Evolutionary conservation across 805 yeast species (phyloP), one percentile per base, ranked within the genome.

Genomic region (Zygoascus flipseniorum): DNA sequence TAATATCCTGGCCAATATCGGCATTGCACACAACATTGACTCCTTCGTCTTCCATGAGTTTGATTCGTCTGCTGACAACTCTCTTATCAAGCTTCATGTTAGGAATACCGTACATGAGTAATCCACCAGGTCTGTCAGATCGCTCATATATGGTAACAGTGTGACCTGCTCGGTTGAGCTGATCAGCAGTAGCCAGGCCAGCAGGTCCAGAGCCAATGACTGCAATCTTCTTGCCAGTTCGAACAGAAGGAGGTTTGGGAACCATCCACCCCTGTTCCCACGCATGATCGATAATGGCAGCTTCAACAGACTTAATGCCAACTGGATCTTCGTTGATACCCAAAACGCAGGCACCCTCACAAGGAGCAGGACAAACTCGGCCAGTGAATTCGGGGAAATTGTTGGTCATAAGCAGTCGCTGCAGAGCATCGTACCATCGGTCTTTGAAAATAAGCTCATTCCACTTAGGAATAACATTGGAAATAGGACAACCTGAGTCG

Each of bases 351-450:
- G 98, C 96, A 63, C 97, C 97, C 71, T 90, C 95, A 76, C 99
- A 92, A 59, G 99, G 99, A 56, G 98, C 98, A 20, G 99, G 99
- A 74, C 99, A 92, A 58, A 92, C 92, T 73, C 97, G 83, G 56
- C 97, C 96, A 56, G 98, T 92, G 66, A 93, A 92, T 73, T 93
- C 98, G 20, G 98, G 98, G 86, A 93, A 92, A 74, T 93, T 92
- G 76, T 92, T 92, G 56, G 99, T 93, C 90, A 89, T 92, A 68
- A 87, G 73, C 68, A 92, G 78, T 62, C 96, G 80, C 68, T 89
- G 92, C 64, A 89, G 77, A 18, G 99, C 99, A 63, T 89, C 90
- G 65, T 76, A 82, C 98, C 98, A 92, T 67, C 92, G 82, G 71
- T 89, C 92, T 70, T 89, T 81, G 81, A 89, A 92, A 18, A 92